phyloP scores from a whole-genome alignment of 306 rosid genomes.

The Comarum palustre region DNA sequence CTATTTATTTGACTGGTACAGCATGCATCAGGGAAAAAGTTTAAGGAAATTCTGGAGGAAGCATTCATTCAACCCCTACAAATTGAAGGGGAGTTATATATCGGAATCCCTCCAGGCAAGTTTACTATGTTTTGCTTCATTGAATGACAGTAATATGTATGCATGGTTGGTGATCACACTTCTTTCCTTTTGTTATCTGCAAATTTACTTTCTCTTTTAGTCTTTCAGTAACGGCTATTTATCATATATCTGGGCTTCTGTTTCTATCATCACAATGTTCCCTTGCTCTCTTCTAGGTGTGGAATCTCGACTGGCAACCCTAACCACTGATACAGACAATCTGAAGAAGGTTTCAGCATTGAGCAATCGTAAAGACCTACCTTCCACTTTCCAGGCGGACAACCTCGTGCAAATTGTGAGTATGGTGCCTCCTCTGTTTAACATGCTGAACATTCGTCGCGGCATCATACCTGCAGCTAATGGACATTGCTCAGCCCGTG shows the following conservation, averaged over 20 bases:
- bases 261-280: slow-evolving; percentile 23
- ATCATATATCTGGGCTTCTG: slow-evolving; percentile 1
- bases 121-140: slow-evolving; percentile 18
- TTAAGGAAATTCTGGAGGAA: slow-evolving; percentile 93
- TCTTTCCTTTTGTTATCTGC: background rate
- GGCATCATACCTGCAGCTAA: slow-evolving; percentile 93
- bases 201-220: background rate
- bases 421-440: slow-evolving; percentile 53
- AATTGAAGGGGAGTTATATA: slow-evolving; percentile 79
- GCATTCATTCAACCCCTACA: slow-evolving; percentile 75
- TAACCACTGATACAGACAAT: slow-evolving; percentile 57
- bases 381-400: slow-evolving; percentile 69
- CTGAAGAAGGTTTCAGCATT: slow-evolving; percentile 49
- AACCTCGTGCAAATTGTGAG: slow-evolving; percentile 47
- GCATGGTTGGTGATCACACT: background rate
- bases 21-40: slow-evolving; percentile 86
- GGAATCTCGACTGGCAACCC: slow-evolving; percentile 90
- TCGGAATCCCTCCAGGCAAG: slow-evolving; percentile 98
- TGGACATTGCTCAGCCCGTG: slow-evolving; percentile 93
- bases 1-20: slow-evolving; percentile 43
- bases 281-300: slow-evolving; percentile 51
- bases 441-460: slow-evolving; percentile 70
- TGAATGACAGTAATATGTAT: background rate
- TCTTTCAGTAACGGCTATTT: background rate
- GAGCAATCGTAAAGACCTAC: slow-evolving; percentile 47